Evolutionary conservation across 768 basidiomycete species (phyloP), one percentile per base, ranked within the genome.

Genomic region (Macrolepiota fuliginosa): DNA sequence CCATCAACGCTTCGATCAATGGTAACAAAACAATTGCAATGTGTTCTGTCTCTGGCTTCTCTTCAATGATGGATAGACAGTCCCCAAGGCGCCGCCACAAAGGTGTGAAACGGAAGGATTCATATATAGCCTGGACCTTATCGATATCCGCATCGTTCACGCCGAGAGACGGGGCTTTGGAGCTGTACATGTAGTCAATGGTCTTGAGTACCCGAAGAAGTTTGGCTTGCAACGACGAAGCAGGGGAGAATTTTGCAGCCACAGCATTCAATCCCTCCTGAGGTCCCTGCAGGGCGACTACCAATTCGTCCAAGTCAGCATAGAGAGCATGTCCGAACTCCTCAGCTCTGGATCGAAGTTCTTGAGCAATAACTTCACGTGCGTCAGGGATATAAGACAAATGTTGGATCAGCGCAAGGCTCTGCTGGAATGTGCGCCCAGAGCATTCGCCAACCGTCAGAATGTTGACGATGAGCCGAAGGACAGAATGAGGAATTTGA

Each of bases 391-490:
- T 85, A 72, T 85, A 84, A 0, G 95, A 96, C 22, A 98, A 78
- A 69, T 99, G 88, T 73, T 96, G 94, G 61, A 99, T 98, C 36
- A 98, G 83, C 17, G 89, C 82, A 46, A 98, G 80, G 42, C 93
- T 95, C 70, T 95, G 89, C 66, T 94, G 90, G 84, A 99, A 99
- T n/a, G 96, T 97, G 35, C 91, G 83, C 46, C 90, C 92, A 24
- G 95, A 94, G 70, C 96, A 98, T 78, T 99, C 97, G 47, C 97
- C 97, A 19, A 90, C 83, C n/a, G 97, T 98, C 64, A 99, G 79
- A 67, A 98, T 94, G 73, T 98, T 98, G 71, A 97, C 94, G 63
- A 98, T 94, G 39, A 95, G 84, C 39, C 92, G 88, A 25, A 98
- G 81, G n/a, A 91, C 88, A 3, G 85, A 72, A 55, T 91, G 85